These are phyloP conservation scores for Hyaloraphidium curvatum DNA, from an alignment of 192 early-diverging fungal species.

Conservation along the genomic window DNA sequence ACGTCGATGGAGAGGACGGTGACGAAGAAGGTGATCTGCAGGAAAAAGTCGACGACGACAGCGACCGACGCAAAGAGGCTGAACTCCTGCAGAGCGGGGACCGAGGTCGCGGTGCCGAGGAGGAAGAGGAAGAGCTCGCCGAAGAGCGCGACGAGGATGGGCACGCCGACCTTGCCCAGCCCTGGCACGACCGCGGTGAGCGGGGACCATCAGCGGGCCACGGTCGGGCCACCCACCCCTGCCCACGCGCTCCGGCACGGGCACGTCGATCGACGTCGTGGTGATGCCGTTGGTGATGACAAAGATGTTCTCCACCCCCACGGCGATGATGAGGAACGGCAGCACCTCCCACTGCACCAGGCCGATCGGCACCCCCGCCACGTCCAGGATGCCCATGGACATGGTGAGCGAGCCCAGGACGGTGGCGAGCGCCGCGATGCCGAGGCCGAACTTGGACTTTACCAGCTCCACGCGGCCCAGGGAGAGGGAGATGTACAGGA, in stretches of 20 bases:
- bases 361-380: slow-evolving; percentile 32
- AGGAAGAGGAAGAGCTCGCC: slow-evolving; percentile 34
- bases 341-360: slow-evolving; percentile 46
- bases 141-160: slow-evolving; percentile 33
- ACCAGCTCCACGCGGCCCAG: slow-evolving; percentile 46
- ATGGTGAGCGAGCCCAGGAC: slow-evolving; percentile 38
- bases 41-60: slow-evolving; percentile 52
- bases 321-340: slow-evolving; percentile 45
- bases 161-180: slow-evolving; percentile 41
- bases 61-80: slow-evolving; percentile 44
- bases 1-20: slow-evolving; percentile 68
- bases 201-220: neutral
- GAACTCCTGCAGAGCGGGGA: slow-evolving; percentile 50
- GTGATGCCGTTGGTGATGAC: slow-evolving; percentile 53
- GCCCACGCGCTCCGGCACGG: slow-evolving; percentile 52
- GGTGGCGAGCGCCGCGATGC: slow-evolving; percentile 42
- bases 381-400: slow-evolving; percentile 40
- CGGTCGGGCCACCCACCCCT: slow-evolving; percentile 16
- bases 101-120: slow-evolving; percentile 32
- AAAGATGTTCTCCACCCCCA: slow-evolving; percentile 61
- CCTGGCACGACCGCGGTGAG: slow-evolving; percentile 13
- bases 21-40: slow-evolving; percentile 63
- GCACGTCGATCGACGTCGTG: slow-evolving; percentile 41
- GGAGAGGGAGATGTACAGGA: slow-evolving; percentile 45
- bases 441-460: slow-evolving; percentile 55